A percentile compares a stretch with the other conserved stretches of the same genome.
Conservation (phyloP, 495 filamentous ascomycete genomes). For the Baudoinia panamericana region DNA sequence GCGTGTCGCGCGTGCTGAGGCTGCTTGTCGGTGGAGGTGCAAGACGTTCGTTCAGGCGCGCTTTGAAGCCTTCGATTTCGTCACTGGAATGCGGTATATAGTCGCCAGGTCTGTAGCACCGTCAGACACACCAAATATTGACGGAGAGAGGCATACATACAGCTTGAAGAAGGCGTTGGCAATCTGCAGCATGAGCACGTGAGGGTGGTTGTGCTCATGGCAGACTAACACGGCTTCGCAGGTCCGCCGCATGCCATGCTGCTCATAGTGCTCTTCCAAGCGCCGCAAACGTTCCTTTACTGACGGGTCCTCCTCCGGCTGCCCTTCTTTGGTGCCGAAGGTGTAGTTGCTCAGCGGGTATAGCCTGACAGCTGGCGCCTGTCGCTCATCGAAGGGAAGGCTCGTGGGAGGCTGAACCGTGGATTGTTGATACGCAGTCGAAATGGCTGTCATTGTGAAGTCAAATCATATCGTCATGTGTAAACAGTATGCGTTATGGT, state of each 20-base stretch:
- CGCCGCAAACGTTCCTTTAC: slow-evolving; percentile 84
- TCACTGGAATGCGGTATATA: slow-evolving; percentile 84
- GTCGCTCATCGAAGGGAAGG: slow-evolving; percentile 77
- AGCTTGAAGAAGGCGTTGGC: slow-evolving; percentile 99
- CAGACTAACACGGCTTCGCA: slow-evolving; percentile 95
- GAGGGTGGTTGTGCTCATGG: slow-evolving; percentile 96
- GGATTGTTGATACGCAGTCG: slow-evolving; percentile 24
- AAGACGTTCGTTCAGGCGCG: slow-evolving; percentile 77
- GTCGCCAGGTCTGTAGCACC: slow-evolving; percentile 59
- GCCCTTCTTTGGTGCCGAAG: slow-evolving; percentile 93
- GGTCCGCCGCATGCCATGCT: slow-evolving; percentile 89
- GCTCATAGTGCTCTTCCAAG: slow-evolving; percentile 83
- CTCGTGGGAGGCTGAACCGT: slow-evolving; percentile 18
- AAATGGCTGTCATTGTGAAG: slow-evolving; percentile 28
- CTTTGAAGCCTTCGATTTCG: slow-evolving; percentile 87
- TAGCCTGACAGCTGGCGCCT: slow-evolving; percentile 80
- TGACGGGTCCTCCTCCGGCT: slow-evolving; percentile 94
- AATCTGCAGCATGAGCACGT: slow-evolving; percentile 96
- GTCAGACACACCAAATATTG: slow-evolving; percentile 12
- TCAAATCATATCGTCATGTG: no score
- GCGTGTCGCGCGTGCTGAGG: slow-evolving; percentile 63
- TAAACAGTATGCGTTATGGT: no score
- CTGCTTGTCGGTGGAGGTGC: slow-evolving; percentile 56
- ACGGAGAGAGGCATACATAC: no score
- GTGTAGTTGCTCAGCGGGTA: slow-evolving; percentile 97